Base-by-base conservation (phyloP, 345 rosid genomes). In the Stellera chamaejasme region DNA sequence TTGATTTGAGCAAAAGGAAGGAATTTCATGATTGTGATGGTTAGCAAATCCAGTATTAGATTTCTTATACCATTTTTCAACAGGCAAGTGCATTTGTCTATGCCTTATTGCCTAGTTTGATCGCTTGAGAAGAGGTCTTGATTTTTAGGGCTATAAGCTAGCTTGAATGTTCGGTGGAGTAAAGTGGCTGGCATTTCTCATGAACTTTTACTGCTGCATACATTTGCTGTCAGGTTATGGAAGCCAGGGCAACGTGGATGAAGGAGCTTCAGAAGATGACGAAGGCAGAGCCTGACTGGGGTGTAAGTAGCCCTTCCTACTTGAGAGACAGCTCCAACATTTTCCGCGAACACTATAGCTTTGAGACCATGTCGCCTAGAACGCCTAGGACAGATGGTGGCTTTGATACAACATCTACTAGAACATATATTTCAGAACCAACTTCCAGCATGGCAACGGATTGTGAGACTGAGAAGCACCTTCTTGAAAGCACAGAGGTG, bases 191-290 rank as follows among this genome's bases (percentile, higher is more conserved):
- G 47, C 11, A 56, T 41, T 62, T 49, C 16, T 64, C 28, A 36
- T 41, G 28, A 16, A 36, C 62, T 36, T 47, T 49, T 56, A 65
- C 59, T 32, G 5, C 39, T 32, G 1, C 7, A 5, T 19, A 19
- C 43, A 14, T 11, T 23, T 47, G 10, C 59, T 46, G 61, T 68
- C 69, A 93, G 97, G 82, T 94, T 54, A 65, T 80, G 71, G 95
- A 87, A 72, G 83, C 96, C 19, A 83, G 97, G 72, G 79, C 85
- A 47, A 59, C 76, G 69, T 73, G 91, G 81, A 87, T 88, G 52
- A 77, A 79, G n/a, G 92, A 87, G 68, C 74, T 83, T 44, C 87
- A 84, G 55, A 84, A 86, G 70, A 74, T 76, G 69, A 72, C 68
- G 65, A 72, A 69, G 71, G 60, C 71, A 28, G 80, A 73, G 49